Evolutionary conservation across 495 filamentous ascomycete genomes (phyloP).

Genomic region (Aspergillus avenaceus): DNA sequence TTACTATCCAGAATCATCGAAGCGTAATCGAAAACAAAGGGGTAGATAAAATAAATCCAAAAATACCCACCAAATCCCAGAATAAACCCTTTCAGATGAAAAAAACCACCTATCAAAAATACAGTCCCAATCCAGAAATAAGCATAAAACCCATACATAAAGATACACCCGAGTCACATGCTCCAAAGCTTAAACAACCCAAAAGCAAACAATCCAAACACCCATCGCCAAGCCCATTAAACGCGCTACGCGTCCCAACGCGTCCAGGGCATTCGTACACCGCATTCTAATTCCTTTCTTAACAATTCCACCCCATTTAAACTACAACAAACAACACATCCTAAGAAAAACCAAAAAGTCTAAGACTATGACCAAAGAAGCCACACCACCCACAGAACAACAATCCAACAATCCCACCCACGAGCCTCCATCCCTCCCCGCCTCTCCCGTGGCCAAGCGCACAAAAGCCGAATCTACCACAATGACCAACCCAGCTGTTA

Average conservation of each 20-base stretch:
- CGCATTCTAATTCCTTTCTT: constrained; percentile 9
- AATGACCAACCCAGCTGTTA: constrained; percentile 30
- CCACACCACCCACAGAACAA: constrained; percentile 31
- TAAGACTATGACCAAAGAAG: constrained; percentile 53
- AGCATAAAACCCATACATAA: no score
- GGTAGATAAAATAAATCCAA: no score
- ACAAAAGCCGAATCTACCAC: constrained; percentile 34
- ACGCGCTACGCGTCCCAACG: constrained; percentile 31
- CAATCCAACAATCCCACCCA: constrained; percentile 24
- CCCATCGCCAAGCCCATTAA: constrained; percentile 7
- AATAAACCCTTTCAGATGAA: no score
- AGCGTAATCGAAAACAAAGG: no score
- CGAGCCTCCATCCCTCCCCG: constrained; percentile 54
- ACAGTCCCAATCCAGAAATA: no score
- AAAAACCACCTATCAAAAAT: no score
- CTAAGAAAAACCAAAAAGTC: no score
- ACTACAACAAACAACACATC: no score
- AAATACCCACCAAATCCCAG: no score
- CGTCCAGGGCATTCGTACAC: constrained; percentile 23
- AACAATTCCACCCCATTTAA: background rate
- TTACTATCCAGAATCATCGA: no score
- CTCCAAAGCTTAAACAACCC: background rate
- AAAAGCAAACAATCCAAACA: constrained; percentile 12
- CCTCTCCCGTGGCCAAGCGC: constrained; percentile 63
- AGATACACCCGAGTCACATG: background rate